These are phyloP conservation scores for Salix exigua DNA, from an alignment of 345 rosid genomes.

Conservation along the genomic window DNA sequence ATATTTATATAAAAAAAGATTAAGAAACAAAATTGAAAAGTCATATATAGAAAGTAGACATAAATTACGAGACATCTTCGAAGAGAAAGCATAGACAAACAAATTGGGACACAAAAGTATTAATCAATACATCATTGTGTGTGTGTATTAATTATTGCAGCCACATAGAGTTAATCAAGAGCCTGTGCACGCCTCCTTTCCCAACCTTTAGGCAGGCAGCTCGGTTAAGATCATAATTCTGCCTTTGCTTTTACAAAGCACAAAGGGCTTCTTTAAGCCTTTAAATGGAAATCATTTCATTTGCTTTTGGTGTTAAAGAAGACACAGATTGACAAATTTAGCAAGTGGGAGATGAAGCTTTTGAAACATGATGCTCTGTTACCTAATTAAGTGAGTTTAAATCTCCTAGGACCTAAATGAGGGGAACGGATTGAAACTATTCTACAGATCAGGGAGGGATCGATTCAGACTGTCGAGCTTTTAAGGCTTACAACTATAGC, in stretches of 20 bases:
- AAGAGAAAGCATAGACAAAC: not conserved
- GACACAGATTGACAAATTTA: slow-evolving; percentile 10
- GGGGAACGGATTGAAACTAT: not conserved
- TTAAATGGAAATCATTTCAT: slow-evolving; percentile 25
- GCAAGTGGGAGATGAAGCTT: slow-evolving; percentile 28
- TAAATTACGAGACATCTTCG: not conserved
- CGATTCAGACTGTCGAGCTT: slow-evolving; percentile 7
- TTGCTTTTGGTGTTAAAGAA: slow-evolving; percentile 7
- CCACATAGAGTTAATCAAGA: not conserved
- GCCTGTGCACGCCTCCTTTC: not conserved
- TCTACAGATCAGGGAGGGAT: not conserved
- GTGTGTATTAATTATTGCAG: not conserved
- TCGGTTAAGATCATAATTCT: not conserved
- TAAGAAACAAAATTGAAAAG: too few relatives aligned
- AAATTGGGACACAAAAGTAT: not conserved
- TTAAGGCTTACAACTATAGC: slow-evolving; percentile 28
- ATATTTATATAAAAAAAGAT: too few relatives aligned
- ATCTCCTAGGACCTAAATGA: slow-evolving; percentile 9
- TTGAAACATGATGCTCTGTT: slow-evolving; percentile 11
- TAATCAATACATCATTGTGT: not conserved
- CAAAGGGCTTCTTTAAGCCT: slow-evolving; percentile 21
- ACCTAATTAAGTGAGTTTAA: not conserved
- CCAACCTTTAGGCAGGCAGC: slow-evolving; percentile 16
- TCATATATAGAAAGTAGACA: not conserved
- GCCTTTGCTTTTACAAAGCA: slow-evolving; percentile 23